Evolutionary conservation across 345 rosid species (phyloP), one percentile per base, ranked within the genome.

Genomic region (Gossypium turneri): DNA sequence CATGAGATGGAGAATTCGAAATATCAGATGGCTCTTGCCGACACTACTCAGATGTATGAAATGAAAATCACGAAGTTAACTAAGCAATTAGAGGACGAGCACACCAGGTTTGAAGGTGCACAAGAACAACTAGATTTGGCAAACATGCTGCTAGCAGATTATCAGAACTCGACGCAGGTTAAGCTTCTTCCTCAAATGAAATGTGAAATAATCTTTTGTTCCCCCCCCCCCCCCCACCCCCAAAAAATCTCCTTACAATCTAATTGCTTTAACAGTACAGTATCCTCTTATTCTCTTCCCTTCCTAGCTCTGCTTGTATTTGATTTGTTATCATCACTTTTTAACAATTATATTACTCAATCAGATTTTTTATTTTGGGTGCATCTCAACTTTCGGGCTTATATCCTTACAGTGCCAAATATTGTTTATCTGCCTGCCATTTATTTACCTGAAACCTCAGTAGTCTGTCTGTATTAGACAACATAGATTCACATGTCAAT

Each of bases 11-110:
- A 90, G 70, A 79, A 81, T 76, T 84, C 86, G 53, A 82, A 79
- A 34, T 87, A 84, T 82, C 90, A 88, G 81, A 90, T 84, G 84
- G 87, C 91, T 69, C 88, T 92, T 68, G 87, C 83, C 1, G 96
- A 89, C 75, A 89, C 89, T 77, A 87, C 89, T 51, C 81, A 86
- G 75, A 81, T 77, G 58, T 92, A 88, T 72, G 97, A 94, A 86
- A 82, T 84, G 73, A 90, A 88, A 81, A 84, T 87, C 81, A 73
- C 79, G 56, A 85, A 90, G 68, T 88, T 90, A 56, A 83, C 74
- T 53, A 85, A 84, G 86, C 87, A 89, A 81, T 73, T 89, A 71
- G 90, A 84, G 74, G 85, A 89, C 17, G 79, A 85, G 75, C 82
- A 82, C 79, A 76, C 83, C 51, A 74, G 76, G 77, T 85, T 76